Conservation (phyloP, 495 filamentous ascomycete species). For the Tetracladium marchalianum region DNA sequence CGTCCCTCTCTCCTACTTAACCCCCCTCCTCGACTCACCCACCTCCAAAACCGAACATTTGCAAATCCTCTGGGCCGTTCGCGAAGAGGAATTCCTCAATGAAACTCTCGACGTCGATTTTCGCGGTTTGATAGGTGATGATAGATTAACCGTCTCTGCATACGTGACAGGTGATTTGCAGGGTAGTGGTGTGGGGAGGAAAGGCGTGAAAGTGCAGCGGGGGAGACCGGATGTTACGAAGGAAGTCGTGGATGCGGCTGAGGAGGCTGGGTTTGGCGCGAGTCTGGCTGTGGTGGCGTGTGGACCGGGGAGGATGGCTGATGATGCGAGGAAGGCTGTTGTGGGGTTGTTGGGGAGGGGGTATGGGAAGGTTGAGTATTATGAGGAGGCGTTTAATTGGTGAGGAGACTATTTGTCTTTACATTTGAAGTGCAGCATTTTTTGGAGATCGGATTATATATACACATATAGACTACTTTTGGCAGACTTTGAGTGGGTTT, state of each 20-base stretch:
- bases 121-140: slow-evolving; percentile 25
- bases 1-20: slow-evolving; percentile 42
- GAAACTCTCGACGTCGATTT: slow-evolving; percentile 23
- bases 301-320: slow-evolving; percentile 37
- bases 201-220: background rate
- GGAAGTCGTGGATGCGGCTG: slow-evolving; percentile 21
- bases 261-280: slow-evolving; percentile 6
- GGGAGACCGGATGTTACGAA: slow-evolving; percentile 24
- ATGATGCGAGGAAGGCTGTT: slow-evolving; percentile 36
- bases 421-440: no score
- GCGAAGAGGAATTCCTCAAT: slow-evolving; percentile 26
- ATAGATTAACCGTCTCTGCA: slow-evolving; percentile 28
- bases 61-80: slow-evolving; percentile 33
- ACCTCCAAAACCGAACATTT: slow-evolving; percentile 10
- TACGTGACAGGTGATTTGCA: slow-evolving; percentile 11
- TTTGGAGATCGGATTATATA: no score
- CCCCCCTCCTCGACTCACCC: slow-evolving; percentile 25
- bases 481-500: no score
- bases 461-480: no score
- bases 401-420: background rate
- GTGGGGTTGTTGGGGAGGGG: slow-evolving; percentile 27
- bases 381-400: slow-evolving; percentile 36
- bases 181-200: background rate
- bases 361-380: slow-evolving; percentile 25
- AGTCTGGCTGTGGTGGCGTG: slow-evolving; percentile 36